Evolutionary conservation across 495 filamentous ascomycete genomes (phyloP), one percentile per base, ranked within the genome.

Genomic region (Xylaria sp.): DNA sequence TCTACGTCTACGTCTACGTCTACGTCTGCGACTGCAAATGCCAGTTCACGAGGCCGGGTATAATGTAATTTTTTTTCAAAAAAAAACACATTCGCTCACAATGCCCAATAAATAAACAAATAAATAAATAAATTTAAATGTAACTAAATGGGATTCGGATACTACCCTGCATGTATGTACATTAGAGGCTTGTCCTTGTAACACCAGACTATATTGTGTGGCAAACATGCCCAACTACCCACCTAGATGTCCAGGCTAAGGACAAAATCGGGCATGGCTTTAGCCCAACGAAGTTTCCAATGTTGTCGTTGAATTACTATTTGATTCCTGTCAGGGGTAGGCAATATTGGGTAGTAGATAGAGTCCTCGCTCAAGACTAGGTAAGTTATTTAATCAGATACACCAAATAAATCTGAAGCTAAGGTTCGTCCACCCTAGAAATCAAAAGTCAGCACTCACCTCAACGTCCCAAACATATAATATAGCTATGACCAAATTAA

Each of bases 1-100:
- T 55, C 59, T 7, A 65, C 52, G 17, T 68, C 71, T 29, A 71
- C 71, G 41, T n/a, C 75, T 26, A 70, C 72, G 11, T 55, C 59
- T 7, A 65, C 52, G 17, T 68, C 71, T 29, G 73, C 71, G 41
- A 58, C 61, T 17, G 31, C 66, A 21, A 40, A 43, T 48, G 55
- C 35, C 21, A 29, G 59, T 26, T 17, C 59, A 24, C 33, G 21
- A 46, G 40, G 61, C 24, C 26, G 26, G 26, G 21, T 6, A 21
- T 64, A 46, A n/a, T 48, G 14, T 7, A 29, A 19, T 1, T n/a
- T 48, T 19, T 40, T n/a, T n/a, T n/a, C n/a, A n/a, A n/a, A n/a
- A n/a, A n/a, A n/a, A n/a, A n/a, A 41, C 21, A 41, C 37, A 61
- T 15, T 26, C 37, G 11, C 37, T 43, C 4, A 2, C 12, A 46